Evolutionary conservation across 371 early-diverging fungal genomes (phyloP), one percentile per base, ranked within the genome.

Genomic region (Nematocida parisii): DNA sequence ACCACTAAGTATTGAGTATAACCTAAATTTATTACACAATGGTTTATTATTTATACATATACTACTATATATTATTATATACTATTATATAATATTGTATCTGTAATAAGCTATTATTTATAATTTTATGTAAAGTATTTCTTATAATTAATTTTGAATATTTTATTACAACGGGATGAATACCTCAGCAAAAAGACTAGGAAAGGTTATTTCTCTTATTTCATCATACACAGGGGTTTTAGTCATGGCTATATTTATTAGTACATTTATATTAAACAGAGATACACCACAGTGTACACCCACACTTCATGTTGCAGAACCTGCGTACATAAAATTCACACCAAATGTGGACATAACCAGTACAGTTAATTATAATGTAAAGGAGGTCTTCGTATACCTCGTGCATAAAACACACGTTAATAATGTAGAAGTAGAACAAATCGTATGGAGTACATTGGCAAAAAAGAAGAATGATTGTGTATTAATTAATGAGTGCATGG

Each of bases 291-390:
- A 42, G 24, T 75, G 67, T 42, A 44, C 18, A 4, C 80, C 80
- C 7, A 20, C 42, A 40, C 11, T 67, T 5, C 58, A 77, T 27
- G 5, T 15, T 33, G 61, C 13, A 9, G 13, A 44, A 7, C 5
- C 11, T 13, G 18, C 27, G 0, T 58, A 6, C 13, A 47, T 70
- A 3, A 54, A 57, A 58, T 68, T 77, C 57, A 68, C 71, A 13
- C 80, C 80, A 46, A 75, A 75, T 39, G n/a, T 75, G 15, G 66
- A 77, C 68, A 47, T 77, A 54, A 47, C 20, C 5, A 64, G 39
- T 47, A 77, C 55, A 11, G 47, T 68, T 13, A 70, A 67, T 62
- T 71, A 77, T 45, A 77, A 77, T 66, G 71, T 70, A 42, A 77
- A 70, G 42, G 80, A 77, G 54, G 42, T 52, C 46, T 77, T 71